Conservation (phyloP, 345 rosid species). For the Firmiana major region DNA sequence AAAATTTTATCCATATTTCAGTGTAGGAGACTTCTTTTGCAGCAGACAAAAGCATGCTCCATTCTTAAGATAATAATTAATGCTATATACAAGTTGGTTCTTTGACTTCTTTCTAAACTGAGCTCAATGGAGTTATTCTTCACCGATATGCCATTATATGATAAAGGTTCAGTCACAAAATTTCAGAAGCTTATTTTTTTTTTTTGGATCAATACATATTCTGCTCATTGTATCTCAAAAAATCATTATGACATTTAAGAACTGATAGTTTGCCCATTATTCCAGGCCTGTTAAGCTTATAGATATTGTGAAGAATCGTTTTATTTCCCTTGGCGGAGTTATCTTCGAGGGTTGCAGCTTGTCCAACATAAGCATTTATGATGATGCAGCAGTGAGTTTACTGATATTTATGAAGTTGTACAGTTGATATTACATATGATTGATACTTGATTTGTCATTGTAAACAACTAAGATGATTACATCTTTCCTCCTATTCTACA, state of each 20-base stretch:
- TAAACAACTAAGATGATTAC: background rate
- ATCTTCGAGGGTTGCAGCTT: conserved; percentile 75
- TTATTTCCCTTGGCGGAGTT: conserved; percentile 74
- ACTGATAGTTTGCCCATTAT: conserved; percentile 15
- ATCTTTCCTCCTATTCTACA: conserved; percentile 3
- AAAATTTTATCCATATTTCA: too few relatives aligned
- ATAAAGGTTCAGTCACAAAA: background rate
- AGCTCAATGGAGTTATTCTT: too few relatives aligned
- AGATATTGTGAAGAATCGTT: conserved; percentile 73
- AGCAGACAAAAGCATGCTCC: too few relatives aligned
- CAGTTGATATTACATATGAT: background rate
- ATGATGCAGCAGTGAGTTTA: conserved; percentile 74
- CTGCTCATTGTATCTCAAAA: background rate
- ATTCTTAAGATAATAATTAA: too few relatives aligned
- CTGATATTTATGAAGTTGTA: conserved; percentile 1
- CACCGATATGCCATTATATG: too few relatives aligned
- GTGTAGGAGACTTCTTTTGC: too few relatives aligned
- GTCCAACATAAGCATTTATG: conserved; percentile 50
- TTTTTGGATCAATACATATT: background rate
- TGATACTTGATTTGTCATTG: background rate
- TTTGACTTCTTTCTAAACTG: too few relatives aligned
- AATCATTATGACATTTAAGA: background rate
- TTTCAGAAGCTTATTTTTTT: background rate
- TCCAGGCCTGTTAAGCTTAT: conserved; percentile 84
- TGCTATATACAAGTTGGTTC: too few relatives aligned